A percentile compares a stretch with the other conserved stretches of the same genome.
Evolutionary conservation across 129 eudicot genomes (phyloP).

Genomic region (Pittosporum tobira): DNA sequence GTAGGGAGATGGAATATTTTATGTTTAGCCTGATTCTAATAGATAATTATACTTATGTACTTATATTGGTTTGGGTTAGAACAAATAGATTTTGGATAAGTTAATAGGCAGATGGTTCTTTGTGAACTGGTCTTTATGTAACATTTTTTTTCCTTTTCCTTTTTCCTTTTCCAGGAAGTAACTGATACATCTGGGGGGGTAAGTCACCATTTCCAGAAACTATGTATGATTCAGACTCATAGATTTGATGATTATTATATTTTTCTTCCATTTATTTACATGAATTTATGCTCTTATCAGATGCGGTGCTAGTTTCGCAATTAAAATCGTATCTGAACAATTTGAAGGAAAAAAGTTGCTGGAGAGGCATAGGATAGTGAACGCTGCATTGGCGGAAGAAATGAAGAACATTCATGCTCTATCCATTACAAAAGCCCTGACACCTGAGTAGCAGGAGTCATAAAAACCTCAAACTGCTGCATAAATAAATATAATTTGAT

Average conservation of each 20-base stretch:
- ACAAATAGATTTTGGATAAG: too few species aligned
- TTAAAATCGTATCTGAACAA: slow-evolving; percentile 65
- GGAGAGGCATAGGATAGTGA: slow-evolving; percentile 95
- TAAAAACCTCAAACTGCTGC: slow-evolving; percentile 45
- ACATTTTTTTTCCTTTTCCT: too few species aligned
- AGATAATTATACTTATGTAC: too few species aligned
- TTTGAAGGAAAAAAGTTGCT: slow-evolving; percentile 86
- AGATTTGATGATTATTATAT: background rate
- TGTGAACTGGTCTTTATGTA: too few species aligned
- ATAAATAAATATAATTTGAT: slow-evolving; percentile 4
- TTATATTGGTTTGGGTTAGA: too few species aligned
- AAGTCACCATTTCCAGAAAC: too few species aligned
- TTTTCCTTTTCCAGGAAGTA: too few species aligned
- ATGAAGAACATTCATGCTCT: slow-evolving; percentile 94
- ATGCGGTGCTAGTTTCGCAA: slow-evolving; percentile 80
- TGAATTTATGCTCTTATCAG: slow-evolving; percentile 29
- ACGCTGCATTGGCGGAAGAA: slow-evolving; percentile 63
- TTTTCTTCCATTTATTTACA: background rate
- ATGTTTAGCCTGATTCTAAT: too few species aligned
- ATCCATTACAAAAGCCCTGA: slow-evolving; percentile 71
- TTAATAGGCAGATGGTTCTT: too few species aligned
- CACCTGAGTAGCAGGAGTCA: slow-evolving; percentile 71
- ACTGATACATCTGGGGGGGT: too few species aligned
- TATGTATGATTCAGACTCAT: too few species aligned
- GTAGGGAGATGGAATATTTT: too few species aligned